A percentile compares a stretch with the other conserved stretches of the same genome.
Conservation (phyloP, 202 grass and related monocot genomes). For the Brachypodium distachyon region DNA sequence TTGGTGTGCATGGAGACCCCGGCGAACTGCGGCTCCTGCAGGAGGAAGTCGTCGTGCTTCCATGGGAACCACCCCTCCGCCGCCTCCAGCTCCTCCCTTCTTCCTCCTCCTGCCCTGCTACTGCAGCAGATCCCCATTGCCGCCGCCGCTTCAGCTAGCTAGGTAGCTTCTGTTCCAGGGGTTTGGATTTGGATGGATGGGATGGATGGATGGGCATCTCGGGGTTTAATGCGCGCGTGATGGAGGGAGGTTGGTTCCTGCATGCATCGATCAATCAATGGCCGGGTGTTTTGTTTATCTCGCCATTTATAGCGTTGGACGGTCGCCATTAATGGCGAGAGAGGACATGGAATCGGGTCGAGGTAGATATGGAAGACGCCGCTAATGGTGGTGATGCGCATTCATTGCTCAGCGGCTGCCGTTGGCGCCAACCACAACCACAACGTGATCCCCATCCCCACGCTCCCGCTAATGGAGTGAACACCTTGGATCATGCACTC, state of each 20-base stretch:
- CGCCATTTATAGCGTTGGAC: background rate
- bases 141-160: background rate
- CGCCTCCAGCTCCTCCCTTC: slow-evolving; percentile 1
- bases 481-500: too few species aligned
- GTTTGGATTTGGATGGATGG: too few species aligned
- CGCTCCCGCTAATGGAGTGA: too few species aligned
- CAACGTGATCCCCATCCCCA: background rate
- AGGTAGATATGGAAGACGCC: background rate
- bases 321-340: slow-evolving; percentile 6
- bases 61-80: slow-evolving; percentile 39
- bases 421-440: background rate
- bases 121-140: slow-evolving; percentile 52
- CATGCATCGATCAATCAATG: too few species aligned
- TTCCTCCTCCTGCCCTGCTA: slow-evolving; percentile 24
- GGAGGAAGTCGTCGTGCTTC: slow-evolving; percentile 28
- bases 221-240: slow-evolving; percentile 1
- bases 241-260: background rate
- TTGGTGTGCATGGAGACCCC: slow-evolving; percentile 54
- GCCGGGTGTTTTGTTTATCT: background rate
- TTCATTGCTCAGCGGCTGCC: slow-evolving; percentile 1
- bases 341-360: slow-evolving; percentile 4
- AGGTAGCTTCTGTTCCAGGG: background rate
- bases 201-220: slow-evolving; percentile 14
- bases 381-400: slow-evolving; percentile 6
- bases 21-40: slow-evolving; percentile 20